A percentile compares a stretch with the other conserved stretches of the same genome.
phyloP scores from a whole-genome alignment of 441 rosid genomes.

The Arabidopsis lyrata region DNA sequence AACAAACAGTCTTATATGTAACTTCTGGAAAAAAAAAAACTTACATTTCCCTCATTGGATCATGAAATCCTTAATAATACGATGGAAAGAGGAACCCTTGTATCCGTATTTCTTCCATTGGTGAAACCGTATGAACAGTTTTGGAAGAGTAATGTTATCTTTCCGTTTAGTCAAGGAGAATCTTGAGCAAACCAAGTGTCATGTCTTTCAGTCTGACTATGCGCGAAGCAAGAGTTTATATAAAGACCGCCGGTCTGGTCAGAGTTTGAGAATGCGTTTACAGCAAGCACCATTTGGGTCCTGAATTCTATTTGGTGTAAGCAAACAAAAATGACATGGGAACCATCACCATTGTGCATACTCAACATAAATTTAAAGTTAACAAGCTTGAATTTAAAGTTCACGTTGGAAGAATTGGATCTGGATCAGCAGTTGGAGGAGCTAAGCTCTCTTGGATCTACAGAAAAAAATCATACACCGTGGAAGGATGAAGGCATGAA shows the following conservation, averaged over 20 bases:
- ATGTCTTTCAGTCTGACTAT: slow-evolving; percentile 93
- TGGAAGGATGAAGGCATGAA: slow-evolving; percentile 41
- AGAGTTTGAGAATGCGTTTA: slow-evolving; percentile 62
- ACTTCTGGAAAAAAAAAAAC: slow-evolving; percentile 5
- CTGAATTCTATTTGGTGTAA: slow-evolving; percentile 69
- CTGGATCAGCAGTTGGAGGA: slow-evolving; percentile 90
- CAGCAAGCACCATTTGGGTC: slow-evolving; percentile 67
- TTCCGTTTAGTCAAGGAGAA: slow-evolving; percentile 74
- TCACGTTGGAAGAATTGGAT: slow-evolving; percentile 80
- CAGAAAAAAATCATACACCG: slow-evolving; percentile 12
- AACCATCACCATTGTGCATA: slow-evolving; percentile 27
- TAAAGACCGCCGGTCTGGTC: slow-evolving; percentile 76
- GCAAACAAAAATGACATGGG: neutral
- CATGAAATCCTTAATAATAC: slow-evolving; percentile 74
- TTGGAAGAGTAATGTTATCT: slow-evolving; percentile 50
- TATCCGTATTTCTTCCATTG: slow-evolving; percentile 58
- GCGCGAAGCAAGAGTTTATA: slow-evolving; percentile 94
- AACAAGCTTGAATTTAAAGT: neutral
- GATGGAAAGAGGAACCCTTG: slow-evolving; percentile 72
- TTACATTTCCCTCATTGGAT: slow-evolving; percentile 69
- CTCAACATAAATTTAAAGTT: slow-evolving; percentile 40
- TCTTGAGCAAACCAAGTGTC: slow-evolving; percentile 90
- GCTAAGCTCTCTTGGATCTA: slow-evolving; percentile 82
- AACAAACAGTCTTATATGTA: neutral
- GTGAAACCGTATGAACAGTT: neutral